These are phyloP conservation scores for Lepidium aucheri DNA, from an alignment of 345 rosid genomes.

Conservation along the genomic window DNA sequence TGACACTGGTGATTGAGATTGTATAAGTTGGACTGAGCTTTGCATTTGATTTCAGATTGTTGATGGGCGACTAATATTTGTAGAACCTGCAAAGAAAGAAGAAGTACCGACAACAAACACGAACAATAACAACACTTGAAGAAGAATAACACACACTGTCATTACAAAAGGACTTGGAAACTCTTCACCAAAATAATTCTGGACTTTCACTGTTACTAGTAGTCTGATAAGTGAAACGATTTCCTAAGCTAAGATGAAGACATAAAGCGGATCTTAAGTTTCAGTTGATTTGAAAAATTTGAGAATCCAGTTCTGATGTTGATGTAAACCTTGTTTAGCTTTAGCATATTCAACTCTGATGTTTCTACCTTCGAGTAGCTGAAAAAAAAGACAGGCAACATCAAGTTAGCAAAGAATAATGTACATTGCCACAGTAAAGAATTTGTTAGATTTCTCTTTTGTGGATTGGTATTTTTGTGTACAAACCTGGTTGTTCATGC, in stretches of 20 bases:
- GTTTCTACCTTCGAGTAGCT: constrained; percentile 64
- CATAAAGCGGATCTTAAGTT: neutral
- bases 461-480: neutral
- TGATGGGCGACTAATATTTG: constrained; percentile 36
- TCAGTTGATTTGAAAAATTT: neutral
- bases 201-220: neutral
- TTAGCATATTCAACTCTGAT: constrained; percentile 48
- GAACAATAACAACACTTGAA: neutral
- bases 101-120: neutral
- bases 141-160: neutral
- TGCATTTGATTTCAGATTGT: constrained; percentile 33
- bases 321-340: constrained; percentile 15
- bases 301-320: neutral
- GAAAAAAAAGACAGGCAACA: constrained; percentile 16
- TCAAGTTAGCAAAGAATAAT: neutral
- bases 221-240: neutral
- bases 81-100: constrained; percentile 36
- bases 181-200: neutral
- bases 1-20: neutral
- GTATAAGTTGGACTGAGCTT: neutral
- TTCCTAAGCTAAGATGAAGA: neutral
- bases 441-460: neutral
- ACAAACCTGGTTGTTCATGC: constrained; percentile 53
- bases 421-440: neutral
- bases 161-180: neutral